A percentile compares a stretch with the other conserved stretches of the same genome.
Conservation (phyloP, 352 stramenopile species). For the Pythium volutum region DNA sequence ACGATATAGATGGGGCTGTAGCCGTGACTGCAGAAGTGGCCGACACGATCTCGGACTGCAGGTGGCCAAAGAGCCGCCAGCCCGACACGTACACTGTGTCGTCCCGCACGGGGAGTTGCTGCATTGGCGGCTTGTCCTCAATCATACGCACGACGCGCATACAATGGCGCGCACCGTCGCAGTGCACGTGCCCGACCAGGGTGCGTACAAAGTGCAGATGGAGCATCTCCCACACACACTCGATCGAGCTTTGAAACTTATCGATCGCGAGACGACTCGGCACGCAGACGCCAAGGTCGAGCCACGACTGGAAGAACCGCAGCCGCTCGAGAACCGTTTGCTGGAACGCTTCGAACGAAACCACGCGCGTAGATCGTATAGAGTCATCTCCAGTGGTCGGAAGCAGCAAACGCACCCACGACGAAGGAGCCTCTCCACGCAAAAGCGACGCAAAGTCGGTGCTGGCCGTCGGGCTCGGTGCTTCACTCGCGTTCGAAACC, state of each 20-base stretch:
- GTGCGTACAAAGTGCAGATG: conserved; percentile 62
- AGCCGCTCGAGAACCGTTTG: conserved; percentile 30
- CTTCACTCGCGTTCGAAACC: conserved; percentile 10
- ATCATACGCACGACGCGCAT: conserved; percentile 35
- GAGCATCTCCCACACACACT: conserved; percentile 42
- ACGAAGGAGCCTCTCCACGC: conserved; percentile 3
- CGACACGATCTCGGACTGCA: conserved; percentile 21
- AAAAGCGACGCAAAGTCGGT: conserved; percentile 2
- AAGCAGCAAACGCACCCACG: not conserved
- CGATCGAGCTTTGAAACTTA: conserved; percentile 34
- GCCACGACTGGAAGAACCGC: conserved; percentile 37
- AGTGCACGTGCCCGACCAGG: conserved; percentile 34
- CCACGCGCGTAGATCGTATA: not conserved
- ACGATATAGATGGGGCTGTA: not conserved
- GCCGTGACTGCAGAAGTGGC: not conserved
- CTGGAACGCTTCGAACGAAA: conserved; percentile 37
- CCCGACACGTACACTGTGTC: conserved; percentile 20
- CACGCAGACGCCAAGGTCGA: conserved; percentile 20
- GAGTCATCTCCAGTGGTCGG: not conserved
- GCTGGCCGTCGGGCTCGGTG: not conserved
- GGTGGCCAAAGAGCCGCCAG: conserved; percentile 12
- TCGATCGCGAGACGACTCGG: conserved; percentile 32
- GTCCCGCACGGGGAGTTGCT: conserved; percentile 8
- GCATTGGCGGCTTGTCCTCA: conserved; percentile 31
- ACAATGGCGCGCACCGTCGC: conserved; percentile 27